A percentile compares a stretch with the other conserved stretches of the same genome.
Conservation (phyloP, 1,284 basidiomycete genomes). For the Volvariella volvacea region DNA sequence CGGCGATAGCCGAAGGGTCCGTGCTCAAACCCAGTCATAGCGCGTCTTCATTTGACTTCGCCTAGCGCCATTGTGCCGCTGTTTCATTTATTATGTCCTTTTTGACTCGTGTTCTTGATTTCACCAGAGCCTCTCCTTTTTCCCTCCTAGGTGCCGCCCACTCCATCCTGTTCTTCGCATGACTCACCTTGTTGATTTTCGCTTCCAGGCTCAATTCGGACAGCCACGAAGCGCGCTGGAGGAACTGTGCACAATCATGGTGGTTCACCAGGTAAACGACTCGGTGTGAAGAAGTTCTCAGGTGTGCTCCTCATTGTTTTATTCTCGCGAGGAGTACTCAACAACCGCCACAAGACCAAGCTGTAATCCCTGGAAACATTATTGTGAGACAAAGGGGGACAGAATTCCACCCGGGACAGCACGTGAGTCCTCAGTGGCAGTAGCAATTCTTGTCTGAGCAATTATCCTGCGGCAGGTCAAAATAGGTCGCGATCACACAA, state of each 20-base stretch:
- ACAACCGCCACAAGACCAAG: constrained; percentile 48
- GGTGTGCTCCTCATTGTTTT: constrained; percentile 36
- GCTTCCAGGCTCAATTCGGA: constrained; percentile 67
- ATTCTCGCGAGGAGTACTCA: neutral
- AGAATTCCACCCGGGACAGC: constrained; percentile 85
- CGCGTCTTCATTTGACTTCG: neutral
- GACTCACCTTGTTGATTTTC: constrained; percentile 12
- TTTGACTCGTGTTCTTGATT: constrained; percentile 31
- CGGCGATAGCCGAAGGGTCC: constrained; percentile 28
- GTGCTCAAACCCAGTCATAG: neutral
- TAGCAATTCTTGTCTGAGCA: constrained; percentile 5
- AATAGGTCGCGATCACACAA: constrained; percentile 87
- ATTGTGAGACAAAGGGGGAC: constrained; percentile 89
- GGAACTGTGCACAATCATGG: constrained; percentile 89
- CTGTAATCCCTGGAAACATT: constrained; percentile 88
- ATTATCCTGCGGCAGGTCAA: constrained; percentile 53
- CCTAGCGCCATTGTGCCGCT: neutral
- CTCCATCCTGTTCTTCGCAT: constrained; percentile 10
- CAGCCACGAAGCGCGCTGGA: constrained; percentile 91
- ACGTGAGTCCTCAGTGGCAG: constrained; percentile 47
- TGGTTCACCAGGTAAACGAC: constrained; percentile 83
- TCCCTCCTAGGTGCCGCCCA: constrained; percentile 36
- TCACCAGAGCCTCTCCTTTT: constrained; percentile 35
- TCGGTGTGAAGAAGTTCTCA: constrained; percentile 93
- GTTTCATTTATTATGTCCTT: constrained; percentile 31